phyloP scores from a whole-genome alignment of 495 filamentous ascomycete genomes.

The Hypoxylon rickii region DNA sequence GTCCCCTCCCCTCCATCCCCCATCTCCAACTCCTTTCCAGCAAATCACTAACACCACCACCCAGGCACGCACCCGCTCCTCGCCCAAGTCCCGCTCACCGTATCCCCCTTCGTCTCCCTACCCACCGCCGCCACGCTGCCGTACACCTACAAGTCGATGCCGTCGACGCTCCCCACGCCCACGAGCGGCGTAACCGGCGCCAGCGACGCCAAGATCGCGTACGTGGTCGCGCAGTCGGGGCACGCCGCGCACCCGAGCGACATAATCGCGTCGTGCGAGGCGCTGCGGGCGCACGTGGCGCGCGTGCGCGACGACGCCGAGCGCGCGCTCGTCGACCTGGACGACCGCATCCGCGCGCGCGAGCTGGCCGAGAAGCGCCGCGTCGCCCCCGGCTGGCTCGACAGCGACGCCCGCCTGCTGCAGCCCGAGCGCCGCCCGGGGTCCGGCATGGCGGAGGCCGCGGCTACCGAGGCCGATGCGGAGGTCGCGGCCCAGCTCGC shows the following conservation, averaged over 20 bases:
- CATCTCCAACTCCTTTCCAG: neutral
- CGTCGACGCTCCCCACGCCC: constrained; percentile 82
- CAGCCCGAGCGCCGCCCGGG: constrained; percentile 64
- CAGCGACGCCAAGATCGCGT: constrained; percentile 57
- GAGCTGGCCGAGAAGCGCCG: constrained; percentile 92
- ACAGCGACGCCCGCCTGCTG: constrained; percentile 82
- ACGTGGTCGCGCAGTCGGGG: constrained; percentile 73
- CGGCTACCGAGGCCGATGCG: neutral
- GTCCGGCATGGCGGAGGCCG: neutral
- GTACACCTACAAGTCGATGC: constrained; percentile 90
- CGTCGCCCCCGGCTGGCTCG: constrained; percentile 92
- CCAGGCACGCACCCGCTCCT: constrained; percentile 84
- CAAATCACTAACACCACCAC: constrained; percentile 14
- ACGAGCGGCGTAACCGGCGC: constrained; percentile 58
- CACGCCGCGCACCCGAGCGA: constrained; percentile 81
- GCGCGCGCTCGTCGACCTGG: constrained; percentile 66
- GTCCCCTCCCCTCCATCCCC: constrained; percentile 13
- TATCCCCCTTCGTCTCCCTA: constrained; percentile 92
- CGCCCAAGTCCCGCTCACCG: constrained; percentile 87
- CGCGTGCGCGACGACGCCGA: constrained; percentile 66
- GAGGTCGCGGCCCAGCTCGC: constrained; percentile 20
- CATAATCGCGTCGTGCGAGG: constrained; percentile 77
- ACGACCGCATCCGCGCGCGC: constrained; percentile 68
- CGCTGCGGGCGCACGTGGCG: constrained; percentile 74
- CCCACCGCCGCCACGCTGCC: constrained; percentile 89